Base-by-base conservation (phyloP, 371 early-diverging fungal species). In the Sporodiniella umbellata region DNA sequence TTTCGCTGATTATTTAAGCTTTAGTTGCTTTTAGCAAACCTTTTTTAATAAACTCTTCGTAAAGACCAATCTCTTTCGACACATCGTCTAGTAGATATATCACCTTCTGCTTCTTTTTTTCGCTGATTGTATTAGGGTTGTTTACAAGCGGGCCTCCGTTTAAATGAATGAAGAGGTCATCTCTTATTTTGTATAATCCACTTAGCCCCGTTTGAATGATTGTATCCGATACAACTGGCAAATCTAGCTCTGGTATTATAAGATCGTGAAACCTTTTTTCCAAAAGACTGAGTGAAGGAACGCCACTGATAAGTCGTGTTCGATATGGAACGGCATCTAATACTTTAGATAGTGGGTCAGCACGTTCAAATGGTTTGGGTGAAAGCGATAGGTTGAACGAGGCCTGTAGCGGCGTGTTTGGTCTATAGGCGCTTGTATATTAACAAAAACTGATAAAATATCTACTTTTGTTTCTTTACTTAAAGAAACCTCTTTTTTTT, bases 11-110 rank as follows among this genome's bases (percentile, higher is more conserved):
- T n/a, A n/a, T n/a, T n/a, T n/a, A n/a, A n/a, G n/a, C n/a, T n/a
- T n/a, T n/a, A n/a, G n/a, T n/a, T n/a, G n/a, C n/a, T n/a, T n/a
- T n/a, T n/a, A n/a, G n/a, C 26, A 52, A 72, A 88, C 90, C 86
- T 65, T 79, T 78, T 17, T 82, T 81, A 10, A 84, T 77, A 75
- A 90, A 90, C 58, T 90, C 88, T 58, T 87, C 86, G 42, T 87
- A 88, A 1, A 90, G 57, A 0, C 84, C 79, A 28, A 86, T 81
- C 42, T 88, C 88, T 42, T 78, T 74, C 10, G 67, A 64, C n/a
- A 89, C 77, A 42, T 76, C 67, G 46, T 85, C 86, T 48, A 90
- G 44, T n/a, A 90, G 61, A 31, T 72, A 65, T 25, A 65, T 51
- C 18, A 83, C 74, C 30, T 70, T 71, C 35, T 49, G 56, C 58